Evolutionary conservation across 1,284 basidiomycete species (phyloP).

Genomic region (Ustilago nuda): DNA sequence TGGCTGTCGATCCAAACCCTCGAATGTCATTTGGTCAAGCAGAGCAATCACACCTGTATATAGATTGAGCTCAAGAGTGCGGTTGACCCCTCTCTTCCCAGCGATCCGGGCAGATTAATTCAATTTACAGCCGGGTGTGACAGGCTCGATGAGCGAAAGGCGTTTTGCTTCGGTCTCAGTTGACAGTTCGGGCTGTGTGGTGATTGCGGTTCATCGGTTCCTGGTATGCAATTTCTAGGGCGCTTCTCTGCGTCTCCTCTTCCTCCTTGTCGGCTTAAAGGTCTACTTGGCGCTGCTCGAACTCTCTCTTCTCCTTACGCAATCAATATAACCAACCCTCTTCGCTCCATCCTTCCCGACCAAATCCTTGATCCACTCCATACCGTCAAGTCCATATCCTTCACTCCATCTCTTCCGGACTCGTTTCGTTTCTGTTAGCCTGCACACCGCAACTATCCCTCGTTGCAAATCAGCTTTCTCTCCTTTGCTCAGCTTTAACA

Average conservation of each 20-base stretch:
- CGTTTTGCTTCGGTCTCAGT: slow-evolving; percentile 9
- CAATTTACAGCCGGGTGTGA: neutral
- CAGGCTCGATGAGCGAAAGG: neutral
- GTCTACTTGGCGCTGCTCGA: slow-evolving; percentile 1
- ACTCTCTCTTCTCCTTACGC: neutral
- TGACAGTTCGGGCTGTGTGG: slow-evolving; percentile 2
- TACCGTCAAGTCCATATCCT: neutral
- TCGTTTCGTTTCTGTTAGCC: neutral
- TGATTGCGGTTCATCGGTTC: slow-evolving; percentile 10
- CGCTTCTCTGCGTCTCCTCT: slow-evolving; percentile 13
- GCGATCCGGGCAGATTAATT: slow-evolving; percentile 8
- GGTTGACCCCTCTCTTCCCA: slow-evolving; percentile 1
- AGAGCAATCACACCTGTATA: slow-evolving; percentile 1
- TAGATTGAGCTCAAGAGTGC: neutral
- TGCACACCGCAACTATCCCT: neutral
- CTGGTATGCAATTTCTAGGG: slow-evolving; percentile 29
- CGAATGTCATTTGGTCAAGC: neutral
- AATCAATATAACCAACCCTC: slow-evolving; percentile 18
- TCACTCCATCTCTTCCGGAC: neutral
- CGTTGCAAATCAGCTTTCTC: neutral
- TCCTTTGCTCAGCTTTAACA: neutral
- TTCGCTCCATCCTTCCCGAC: slow-evolving; percentile 1
- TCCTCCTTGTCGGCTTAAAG: neutral
- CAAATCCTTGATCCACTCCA: neutral
- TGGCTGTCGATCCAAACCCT: slow-evolving; percentile 6